Percentiles rank a stretch among this genome's conserved stretches.
These are phyloP conservation scores for Fonsecaea monophora DNA, from an alignment of 2,329 filamentous ascomycete genomes.

Conservation along the genomic window DNA sequence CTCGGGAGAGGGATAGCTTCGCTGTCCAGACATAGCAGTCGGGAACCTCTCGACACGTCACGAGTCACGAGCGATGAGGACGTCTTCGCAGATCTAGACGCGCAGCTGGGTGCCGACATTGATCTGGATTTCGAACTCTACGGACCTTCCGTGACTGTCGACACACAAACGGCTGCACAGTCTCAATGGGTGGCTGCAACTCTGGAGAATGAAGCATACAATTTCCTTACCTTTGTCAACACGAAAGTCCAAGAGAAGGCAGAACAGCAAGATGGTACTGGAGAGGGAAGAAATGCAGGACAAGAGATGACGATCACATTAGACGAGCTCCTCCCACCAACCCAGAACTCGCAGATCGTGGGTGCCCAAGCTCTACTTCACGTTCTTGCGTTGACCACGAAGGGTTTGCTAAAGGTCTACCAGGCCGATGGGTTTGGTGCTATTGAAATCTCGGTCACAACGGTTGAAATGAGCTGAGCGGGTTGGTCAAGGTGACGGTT, in stretches of 20 bases:
- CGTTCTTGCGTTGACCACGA: slow-evolving; percentile 72
- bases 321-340: slow-evolving; percentile 69
- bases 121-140: slow-evolving; percentile 53
- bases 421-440: slow-evolving; percentile 60
- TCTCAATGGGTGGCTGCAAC: slow-evolving; percentile 57
- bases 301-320: slow-evolving; percentile 57
- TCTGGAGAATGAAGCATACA: slow-evolving; percentile 65
- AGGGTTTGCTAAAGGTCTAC: slow-evolving; percentile 65
- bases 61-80: slow-evolving; percentile 31
- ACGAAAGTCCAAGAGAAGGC: slow-evolving; percentile 50
- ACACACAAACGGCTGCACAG: slow-evolving; percentile 57
- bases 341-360: slow-evolving; percentile 62
- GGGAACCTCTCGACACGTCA: slow-evolving; percentile 19
- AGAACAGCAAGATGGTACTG: slow-evolving; percentile 16
- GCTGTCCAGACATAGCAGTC: slow-evolving; percentile 42
- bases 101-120: slow-evolving; percentile 42
- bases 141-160: slow-evolving; percentile 53
- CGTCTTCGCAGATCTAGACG: slow-evolving; percentile 45
- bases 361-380: slow-evolving; percentile 80
- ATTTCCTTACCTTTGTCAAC: slow-evolving; percentile 68
- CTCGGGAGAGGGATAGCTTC: slow-evolving; percentile 42
- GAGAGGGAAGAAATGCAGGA: slow-evolving; percentile 25
- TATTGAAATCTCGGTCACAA: slow-evolving; percentile 34
- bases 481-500: not conserved
- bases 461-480: slow-evolving; percentile 5